A percentile compares a stretch with the other conserved stretches of the same genome.
Evolutionary conservation across 2,329 filamentous ascomycete genomes (phyloP).

Genomic region (Fusarium foetens): DNA sequence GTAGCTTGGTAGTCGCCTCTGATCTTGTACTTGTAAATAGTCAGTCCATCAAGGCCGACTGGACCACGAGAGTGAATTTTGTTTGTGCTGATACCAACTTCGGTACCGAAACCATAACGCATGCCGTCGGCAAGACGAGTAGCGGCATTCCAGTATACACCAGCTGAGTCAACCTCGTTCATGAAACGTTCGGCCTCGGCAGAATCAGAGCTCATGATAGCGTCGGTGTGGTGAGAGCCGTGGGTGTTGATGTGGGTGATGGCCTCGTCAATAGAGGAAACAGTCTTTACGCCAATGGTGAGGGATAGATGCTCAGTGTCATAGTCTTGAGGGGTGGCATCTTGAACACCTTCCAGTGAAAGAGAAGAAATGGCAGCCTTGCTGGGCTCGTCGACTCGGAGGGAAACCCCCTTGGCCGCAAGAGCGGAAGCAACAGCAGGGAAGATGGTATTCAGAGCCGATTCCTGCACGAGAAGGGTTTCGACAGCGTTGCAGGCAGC

Average conservation of each 20-base stretch:
- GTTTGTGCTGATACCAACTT: conserved; percentile 98
- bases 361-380: conserved; percentile 69
- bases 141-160: conserved; percentile 97
- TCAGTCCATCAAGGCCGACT: conserved; percentile 92
- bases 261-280: conserved; percentile 74
- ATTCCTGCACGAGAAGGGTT: conserved; percentile 84
- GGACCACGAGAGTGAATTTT: conserved; percentile 96
- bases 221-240: conserved; percentile 94
- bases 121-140: conserved; percentile 96
- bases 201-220: conserved; percentile 78
- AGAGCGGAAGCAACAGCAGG: conserved; percentile 79
- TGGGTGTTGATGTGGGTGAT: conserved; percentile 91
- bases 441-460: conserved; percentile 73
- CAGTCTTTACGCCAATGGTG: conserved; percentile 83
- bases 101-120: conserved; percentile 96
- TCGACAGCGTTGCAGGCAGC: conserved; percentile 97
- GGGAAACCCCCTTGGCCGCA: conserved; percentile 77
- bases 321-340: conserved; percentile 77
- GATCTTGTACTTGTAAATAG: conserved; percentile 97
- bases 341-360: conserved; percentile 64
- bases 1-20: conserved; percentile 86
- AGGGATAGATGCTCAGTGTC: conserved; percentile 90
- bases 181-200: conserved; percentile 83
- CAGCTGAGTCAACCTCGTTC: conserved; percentile 85
- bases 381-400: conserved; percentile 80